Conservation (phyloP, 2,329 filamentous ascomycete genomes). For the Massarina eburnea region DNA sequence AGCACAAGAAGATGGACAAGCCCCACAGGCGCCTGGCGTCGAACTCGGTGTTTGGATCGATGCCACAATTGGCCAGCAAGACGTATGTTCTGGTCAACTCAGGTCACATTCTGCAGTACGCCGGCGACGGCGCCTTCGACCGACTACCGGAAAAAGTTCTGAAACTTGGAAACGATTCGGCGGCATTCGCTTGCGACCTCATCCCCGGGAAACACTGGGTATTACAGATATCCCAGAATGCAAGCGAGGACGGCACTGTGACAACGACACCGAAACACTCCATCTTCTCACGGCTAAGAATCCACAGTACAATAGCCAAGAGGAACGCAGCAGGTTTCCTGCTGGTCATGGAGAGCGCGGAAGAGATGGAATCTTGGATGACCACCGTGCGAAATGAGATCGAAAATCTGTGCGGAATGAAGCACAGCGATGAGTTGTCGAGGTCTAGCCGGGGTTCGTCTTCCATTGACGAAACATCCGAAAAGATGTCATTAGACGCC, state of each 20-base stretch:
- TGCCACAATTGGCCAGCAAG: constrained; percentile 69
- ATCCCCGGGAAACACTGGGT: constrained; percentile 82
- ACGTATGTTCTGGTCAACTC: constrained; percentile 71
- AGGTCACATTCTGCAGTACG: constrained; percentile 74
- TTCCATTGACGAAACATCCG: constrained; percentile 28
- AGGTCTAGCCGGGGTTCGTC: constrained; percentile 26
- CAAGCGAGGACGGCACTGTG: constrained; percentile 59
- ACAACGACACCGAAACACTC: constrained; percentile 54
- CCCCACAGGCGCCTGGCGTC: constrained; percentile 48
- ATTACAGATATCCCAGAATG: constrained; percentile 69
- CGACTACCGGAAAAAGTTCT: constrained; percentile 73
- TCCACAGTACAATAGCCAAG: constrained; percentile 57
- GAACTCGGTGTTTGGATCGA: constrained; percentile 45
- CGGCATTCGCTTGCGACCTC: constrained; percentile 77
- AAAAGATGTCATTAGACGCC: constrained; percentile 27
- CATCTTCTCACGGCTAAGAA: constrained; percentile 65
- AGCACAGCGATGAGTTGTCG: constrained; percentile 35
- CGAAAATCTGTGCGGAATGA: constrained; percentile 68
- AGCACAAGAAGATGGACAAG: constrained; percentile 38
- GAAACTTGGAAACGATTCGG: constrained; percentile 71
- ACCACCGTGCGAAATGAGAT: constrained; percentile 68
- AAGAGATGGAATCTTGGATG: constrained; percentile 79
- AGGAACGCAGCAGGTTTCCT: constrained; percentile 65
- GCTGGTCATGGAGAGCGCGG: constrained; percentile 70
- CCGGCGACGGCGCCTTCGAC: constrained; percentile 69